phyloP scores from a whole-genome alignment of 768 basidiomycete species.

The Favolaschia claudopus region DNA sequence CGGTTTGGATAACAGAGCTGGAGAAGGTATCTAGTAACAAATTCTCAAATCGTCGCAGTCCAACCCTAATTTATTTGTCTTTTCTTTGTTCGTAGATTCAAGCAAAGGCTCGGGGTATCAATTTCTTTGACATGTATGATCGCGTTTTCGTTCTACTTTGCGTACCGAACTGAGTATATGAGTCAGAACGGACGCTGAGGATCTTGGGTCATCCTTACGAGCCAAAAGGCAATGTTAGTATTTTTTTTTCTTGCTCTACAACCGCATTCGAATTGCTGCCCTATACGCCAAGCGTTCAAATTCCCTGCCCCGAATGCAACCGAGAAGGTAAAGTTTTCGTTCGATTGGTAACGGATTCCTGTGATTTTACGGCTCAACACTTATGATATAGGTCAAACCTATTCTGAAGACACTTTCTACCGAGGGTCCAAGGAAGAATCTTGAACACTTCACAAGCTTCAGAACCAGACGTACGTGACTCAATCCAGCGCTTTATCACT shows the following conservation, averaged over 20 bases:
- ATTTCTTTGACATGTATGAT: slow-evolving; percentile 87
- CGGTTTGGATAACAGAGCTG: slow-evolving; percentile 87
- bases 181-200: slow-evolving; percentile 82
- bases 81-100: slow-evolving; percentile 75
- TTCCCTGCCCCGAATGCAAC: slow-evolving; percentile 71
- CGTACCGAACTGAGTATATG: too few species aligned
- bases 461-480: slow-evolving; percentile 68
- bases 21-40: slow-evolving; percentile 82
- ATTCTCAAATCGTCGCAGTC: slow-evolving; percentile 15
- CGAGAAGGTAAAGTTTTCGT: slow-evolving; percentile 45
- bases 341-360: slow-evolving; percentile 8
- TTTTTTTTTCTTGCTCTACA: too few species aligned
- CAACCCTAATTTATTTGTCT: slow-evolving; percentile 8
- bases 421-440: slow-evolving; percentile 67
- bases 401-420: slow-evolving; percentile 75
- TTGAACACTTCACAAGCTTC: slow-evolving; percentile 75
- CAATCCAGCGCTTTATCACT: slow-evolving; percentile 8
- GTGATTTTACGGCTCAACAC: too few species aligned
- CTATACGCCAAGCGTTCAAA: slow-evolving; percentile 42
- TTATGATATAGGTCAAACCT: slow-evolving; percentile 58
- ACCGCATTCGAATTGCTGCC: slow-evolving; percentile 5
- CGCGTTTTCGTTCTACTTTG: slow-evolving; percentile 19
- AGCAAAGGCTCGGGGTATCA: slow-evolving; percentile 77
- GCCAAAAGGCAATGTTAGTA: slow-evolving; percentile 39
- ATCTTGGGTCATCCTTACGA: slow-evolving; percentile 55